Base-by-base conservation (phyloP, 1,284 basidiomycete species). In the Rhizoctonia solani region DNA sequence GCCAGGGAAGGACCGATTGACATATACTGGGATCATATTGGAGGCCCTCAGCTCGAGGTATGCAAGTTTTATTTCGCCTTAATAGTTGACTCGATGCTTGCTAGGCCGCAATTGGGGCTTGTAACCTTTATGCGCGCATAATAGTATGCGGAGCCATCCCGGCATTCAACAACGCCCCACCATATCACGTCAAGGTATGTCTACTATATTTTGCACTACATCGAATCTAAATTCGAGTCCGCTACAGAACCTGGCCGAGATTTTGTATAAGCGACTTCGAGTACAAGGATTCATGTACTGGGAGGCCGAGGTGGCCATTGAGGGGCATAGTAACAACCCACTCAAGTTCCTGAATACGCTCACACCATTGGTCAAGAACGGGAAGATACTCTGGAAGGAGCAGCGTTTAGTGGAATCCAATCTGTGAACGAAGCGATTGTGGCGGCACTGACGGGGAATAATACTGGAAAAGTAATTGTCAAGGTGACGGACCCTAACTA, bases 1-100 rank as follows among this genome's bases (percentile, higher is more conserved):
- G 76, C 77, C 69, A 73, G 77, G 65, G 71, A 78, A 46, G 78
- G 80, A 14, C 61, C 76, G 65, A 76, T 78, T 59, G 73, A 42
- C 70, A 70, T 69, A 53, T 73, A 69, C 52, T 69, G 68, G 68
- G 68, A 69, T 37, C 39, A 66, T n/a, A 32, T 69, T 8, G 68
- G 68, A 11, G 68, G 68, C 8, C 25, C 47, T 21, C 66, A 59
- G 2, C 53, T 69, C n/a, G 68, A 69, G 44, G 54, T 65, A 25
- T 30, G 61, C 9, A 29, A 13, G n/a, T n/a, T n/a, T n/a, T n/a
- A 42, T 1, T 25, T 8, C 14, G 30, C 29, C 21, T n/a, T 21
- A 34, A n/a, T 23, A n/a, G n/a, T 2, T 6, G 2, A 8, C 25
- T 50, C 21, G n/a, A 16, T n/a, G 23, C 23, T 8, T 9, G 21